Evolutionary conservation across 768 basidiomycete genomes (phyloP), one percentile per base, ranked within the genome.

Genomic region (Serpula lacrymans): DNA sequence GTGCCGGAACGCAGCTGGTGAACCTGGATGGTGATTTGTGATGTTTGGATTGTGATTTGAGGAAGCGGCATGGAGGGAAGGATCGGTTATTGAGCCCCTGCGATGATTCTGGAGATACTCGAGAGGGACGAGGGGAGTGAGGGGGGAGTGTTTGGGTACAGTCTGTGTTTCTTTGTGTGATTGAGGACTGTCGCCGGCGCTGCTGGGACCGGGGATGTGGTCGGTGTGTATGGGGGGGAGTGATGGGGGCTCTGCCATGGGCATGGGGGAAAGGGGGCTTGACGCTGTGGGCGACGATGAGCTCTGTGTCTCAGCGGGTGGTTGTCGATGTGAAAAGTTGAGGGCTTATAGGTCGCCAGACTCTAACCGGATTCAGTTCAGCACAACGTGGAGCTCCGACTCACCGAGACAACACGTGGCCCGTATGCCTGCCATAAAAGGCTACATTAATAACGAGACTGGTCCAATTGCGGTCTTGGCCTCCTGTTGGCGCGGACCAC

Each of bases 21-120:
- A 35, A 18, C 18, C 28, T 36, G 37, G n/a, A n/a, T n/a, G n/a
- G n/a, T n/a, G n/a, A n/a, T n/a, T n/a, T n/a, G n/a, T n/a, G n/a
- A n/a, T n/a, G n/a, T n/a, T n/a, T n/a, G n/a, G n/a, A n/a, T n/a
- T n/a, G n/a, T n/a, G 37, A 39, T 43, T 43, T 0, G 63, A 58
- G 4, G 71, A 62, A 20, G 77, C 69, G 44, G 81, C 80, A 63
- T 87, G 84, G 36, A 88, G 71, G 29, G 82, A 81, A 3, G 87
- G 87, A 68, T 90, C 88, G 6, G 87, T 87, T 56, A 88, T 83
- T 2, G 88, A 89, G 44, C 85, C 85, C 43, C 86, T 68, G n/a
- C 87, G 77, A 55, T 88, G 88, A 40, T 75, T 86, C 59, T 88
- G 86, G 18, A 88, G 74, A 58, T 75, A 81, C 58, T 88, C 82